phyloP scores from a whole-genome alignment of 2,329 filamentous ascomycete genomes.

The Fusarium heterosporum region DNA sequence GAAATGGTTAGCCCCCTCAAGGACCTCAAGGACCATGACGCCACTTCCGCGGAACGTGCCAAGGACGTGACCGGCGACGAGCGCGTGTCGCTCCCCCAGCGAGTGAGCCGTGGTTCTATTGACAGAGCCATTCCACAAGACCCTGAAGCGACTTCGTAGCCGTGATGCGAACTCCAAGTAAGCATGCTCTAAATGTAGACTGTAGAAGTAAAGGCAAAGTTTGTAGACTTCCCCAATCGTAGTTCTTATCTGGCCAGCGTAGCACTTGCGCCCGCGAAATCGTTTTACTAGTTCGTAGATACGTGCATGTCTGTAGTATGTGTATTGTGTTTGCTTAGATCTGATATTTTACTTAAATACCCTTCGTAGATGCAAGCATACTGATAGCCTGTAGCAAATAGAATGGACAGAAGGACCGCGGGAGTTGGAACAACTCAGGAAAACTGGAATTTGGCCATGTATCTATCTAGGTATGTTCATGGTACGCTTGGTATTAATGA shows the following conservation, averaged over 20 bases:
- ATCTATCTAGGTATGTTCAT: conserved; percentile 11
- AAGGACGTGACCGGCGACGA: neutral
- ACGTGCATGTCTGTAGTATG: neutral
- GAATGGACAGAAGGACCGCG: neutral
- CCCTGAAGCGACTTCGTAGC: neutral
- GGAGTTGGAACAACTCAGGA: neutral
- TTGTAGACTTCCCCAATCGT: neutral
- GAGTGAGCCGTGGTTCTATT: neutral
- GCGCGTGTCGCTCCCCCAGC: neutral
- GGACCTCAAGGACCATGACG: neutral
- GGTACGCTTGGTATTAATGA: conserved; percentile 35
- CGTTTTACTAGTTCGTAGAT: neutral
- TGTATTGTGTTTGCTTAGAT: neutral
- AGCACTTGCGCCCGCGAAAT: neutral
- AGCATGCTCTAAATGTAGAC: neutral
- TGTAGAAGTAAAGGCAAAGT: neutral
- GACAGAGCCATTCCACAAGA: neutral
- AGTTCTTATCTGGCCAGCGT: neutral
- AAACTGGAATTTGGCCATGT: neutral
- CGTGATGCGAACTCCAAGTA: neutral
- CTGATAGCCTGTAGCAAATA: neutral
- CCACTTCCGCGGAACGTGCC: neutral
- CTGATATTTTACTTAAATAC: neutral
- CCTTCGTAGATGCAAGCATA: neutral
- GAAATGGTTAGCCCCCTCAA: neutral